Base-by-base conservation (phyloP, 2,329 filamentous ascomycete species). In the Xylogone sp. region DNA sequence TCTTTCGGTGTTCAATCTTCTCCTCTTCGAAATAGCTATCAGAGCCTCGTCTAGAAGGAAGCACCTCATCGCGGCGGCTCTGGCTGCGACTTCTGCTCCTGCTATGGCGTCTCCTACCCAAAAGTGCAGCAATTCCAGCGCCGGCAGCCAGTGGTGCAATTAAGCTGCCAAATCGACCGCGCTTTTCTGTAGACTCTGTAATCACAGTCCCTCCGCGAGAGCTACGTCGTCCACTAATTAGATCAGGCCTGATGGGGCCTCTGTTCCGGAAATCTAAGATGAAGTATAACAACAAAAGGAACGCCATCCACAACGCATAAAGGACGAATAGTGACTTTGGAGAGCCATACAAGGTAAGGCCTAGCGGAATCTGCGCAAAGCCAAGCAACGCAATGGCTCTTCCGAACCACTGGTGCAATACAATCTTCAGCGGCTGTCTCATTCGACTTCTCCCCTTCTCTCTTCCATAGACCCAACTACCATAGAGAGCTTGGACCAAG, bases 311-410 rank as follows among this genome's bases (percentile, higher is more conserved):
- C 1, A 97, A 56, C 0, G 92, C 80, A 64, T 88, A 99, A 3
- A 97, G 75, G 48, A 99, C 84, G 67, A 97, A 99, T 3, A 92
- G 78, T 34, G 80, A 82, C 62, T 87, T 83, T 4, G 94, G 93
- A 24, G 92, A 96, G 5, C 94, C 94, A 63, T 97, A 99, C 1
- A 99, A 76, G 0, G 92, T 92, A 45, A 99, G 76, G 0, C 94
- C 94, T 1, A 99, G 77, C 0, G 94, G 88, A 10, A 99, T 83
- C 66, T 99, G 94, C 3, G 86, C 80, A 58, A 97, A 84, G 0
- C 90, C 94, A 3, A 99, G 75, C 18, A 97, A 70, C 2, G 88
- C 87, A 61, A 93, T 83, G 1, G 81, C 73, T 52, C 92, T 79
- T 18, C 94, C 94, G 18, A 88, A 72, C 90, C 94, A 97, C 65